Conservation (phyloP, 768 basidiomycete species). For the Cystobasidium tubakii region DNA sequence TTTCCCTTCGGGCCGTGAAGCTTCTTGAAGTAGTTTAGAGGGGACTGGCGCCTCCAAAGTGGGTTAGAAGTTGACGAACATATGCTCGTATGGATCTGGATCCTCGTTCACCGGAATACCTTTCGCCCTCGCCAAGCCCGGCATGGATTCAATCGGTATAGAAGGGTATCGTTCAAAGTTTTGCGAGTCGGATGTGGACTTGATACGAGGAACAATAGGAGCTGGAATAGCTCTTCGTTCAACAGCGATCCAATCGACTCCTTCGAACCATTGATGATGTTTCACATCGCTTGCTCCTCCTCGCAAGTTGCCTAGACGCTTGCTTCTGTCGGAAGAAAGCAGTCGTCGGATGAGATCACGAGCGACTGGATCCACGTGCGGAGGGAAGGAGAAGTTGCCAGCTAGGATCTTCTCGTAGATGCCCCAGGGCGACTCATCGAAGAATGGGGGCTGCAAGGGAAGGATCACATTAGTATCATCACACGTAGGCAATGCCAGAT, state of each 20-base stretch:
- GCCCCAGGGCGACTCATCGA: constrained; percentile 88
- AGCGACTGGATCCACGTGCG: constrained; percentile 78
- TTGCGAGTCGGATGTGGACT: constrained; percentile 40
- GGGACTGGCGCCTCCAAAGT: no score
- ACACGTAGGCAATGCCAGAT: no score
- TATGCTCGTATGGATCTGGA: constrained; percentile 24
- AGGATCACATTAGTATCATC: not conserved
- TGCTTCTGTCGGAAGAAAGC: constrained; percentile 81
- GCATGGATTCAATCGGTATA: constrained; percentile 36
- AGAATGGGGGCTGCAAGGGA: constrained; percentile 66
- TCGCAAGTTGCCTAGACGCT: constrained; percentile 85
- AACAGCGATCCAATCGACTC: constrained; percentile 71
- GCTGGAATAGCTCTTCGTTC: constrained; percentile 81
- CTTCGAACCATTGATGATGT: constrained; percentile 78
- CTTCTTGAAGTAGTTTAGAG: no score
- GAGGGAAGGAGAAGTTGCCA: constrained; percentile 84
- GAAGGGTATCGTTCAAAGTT: constrained; percentile 45
- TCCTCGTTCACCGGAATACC: constrained; percentile 4
- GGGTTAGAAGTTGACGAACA: constrained; percentile 32
- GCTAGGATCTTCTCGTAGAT: constrained; percentile 96
- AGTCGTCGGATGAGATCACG: constrained; percentile 81
- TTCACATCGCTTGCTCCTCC: constrained; percentile 75
- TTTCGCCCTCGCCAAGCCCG: constrained; percentile 42
- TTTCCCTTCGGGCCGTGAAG: no score
- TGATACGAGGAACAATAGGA: constrained; percentile 63